A percentile compares a stretch with the other conserved stretches of the same genome.
These are phyloP conservation scores for Pseudozyma flocculosa DNA, from an alignment of 1,284 basidiomycete genomes.

Conservation along the genomic window DNA sequence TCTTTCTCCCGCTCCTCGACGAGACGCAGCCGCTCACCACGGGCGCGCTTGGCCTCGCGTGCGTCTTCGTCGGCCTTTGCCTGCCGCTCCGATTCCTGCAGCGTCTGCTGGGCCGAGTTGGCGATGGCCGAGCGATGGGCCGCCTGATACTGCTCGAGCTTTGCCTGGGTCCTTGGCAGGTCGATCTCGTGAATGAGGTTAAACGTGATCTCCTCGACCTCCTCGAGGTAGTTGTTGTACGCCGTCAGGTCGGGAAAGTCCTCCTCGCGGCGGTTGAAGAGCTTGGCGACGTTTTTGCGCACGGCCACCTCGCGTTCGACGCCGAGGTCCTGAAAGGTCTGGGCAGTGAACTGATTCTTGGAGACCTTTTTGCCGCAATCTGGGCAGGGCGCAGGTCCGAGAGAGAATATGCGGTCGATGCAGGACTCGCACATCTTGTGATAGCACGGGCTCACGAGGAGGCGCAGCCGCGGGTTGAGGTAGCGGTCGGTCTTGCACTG, in stretches of 20 bases:
- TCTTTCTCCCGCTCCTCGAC: conserved; percentile 44
- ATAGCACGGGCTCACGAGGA: conserved; percentile 92
- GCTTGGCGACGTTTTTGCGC: conserved; percentile 79
- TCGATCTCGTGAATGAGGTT: conserved; percentile 92
- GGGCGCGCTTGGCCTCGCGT: conserved; percentile 32
- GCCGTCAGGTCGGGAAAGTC: conserved; percentile 79
- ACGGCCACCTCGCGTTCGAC: conserved; percentile 97
- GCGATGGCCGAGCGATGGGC: conserved; percentile 43
- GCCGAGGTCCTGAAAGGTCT: conserved; percentile 93
- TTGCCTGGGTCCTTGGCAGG: conserved; percentile 77
- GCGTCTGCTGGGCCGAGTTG: conserved; percentile 31
- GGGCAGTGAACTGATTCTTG: conserved; percentile 89
- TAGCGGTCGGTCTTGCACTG: conserved; percentile 96
- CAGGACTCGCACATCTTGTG: conserved; percentile 85
- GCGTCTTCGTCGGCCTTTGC: conserved; percentile 40
- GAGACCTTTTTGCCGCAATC: conserved; percentile 85
- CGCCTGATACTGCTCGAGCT: conserved; percentile 74
- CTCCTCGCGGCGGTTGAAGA: conserved; percentile 79
- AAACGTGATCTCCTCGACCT: conserved; percentile 94
- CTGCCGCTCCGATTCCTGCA: conserved; percentile 43
- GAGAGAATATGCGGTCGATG: conserved; percentile 91
- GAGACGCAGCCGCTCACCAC: conserved; percentile 34
- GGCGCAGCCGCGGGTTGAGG: conserved; percentile 86
- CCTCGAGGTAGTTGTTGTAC: conserved; percentile 96
- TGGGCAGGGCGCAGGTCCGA: conserved; percentile 95